phyloP scores from a whole-genome alignment of 208 protist species.

The Trypanosoma brucei region DNA sequence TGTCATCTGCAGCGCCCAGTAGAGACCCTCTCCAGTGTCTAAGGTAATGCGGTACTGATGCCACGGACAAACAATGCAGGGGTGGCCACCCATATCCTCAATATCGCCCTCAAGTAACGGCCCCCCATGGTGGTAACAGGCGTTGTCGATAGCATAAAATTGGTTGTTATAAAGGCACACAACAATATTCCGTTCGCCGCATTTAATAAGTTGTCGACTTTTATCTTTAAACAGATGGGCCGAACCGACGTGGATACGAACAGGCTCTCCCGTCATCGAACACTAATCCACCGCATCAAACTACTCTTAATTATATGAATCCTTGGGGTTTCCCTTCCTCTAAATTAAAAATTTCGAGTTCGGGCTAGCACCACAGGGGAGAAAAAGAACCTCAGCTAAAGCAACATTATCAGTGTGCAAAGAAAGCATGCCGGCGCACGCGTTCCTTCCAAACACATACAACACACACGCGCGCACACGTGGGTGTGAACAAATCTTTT shows the following conservation, averaged over 20 bases:
- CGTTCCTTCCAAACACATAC: too few relatives aligned
- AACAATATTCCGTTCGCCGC: constrained; percentile 74
- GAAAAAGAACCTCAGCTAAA: too few relatives aligned
- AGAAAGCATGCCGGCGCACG: too few relatives aligned
- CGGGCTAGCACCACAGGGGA: too few relatives aligned
- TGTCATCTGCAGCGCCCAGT: constrained; percentile 58
- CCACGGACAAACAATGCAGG: constrained; percentile 89
- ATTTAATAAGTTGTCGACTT: constrained; percentile 71
- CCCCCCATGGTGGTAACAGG: constrained; percentile 90
- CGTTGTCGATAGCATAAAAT: constrained; percentile 89
- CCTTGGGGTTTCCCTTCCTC: too few relatives aligned
- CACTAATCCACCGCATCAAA: not conserved
- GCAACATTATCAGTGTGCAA: too few relatives aligned
- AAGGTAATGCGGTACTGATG: constrained; percentile 88
- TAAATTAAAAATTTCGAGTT: too few relatives aligned
- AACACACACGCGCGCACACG: too few relatives aligned
- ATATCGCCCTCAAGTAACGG: constrained; percentile 86
- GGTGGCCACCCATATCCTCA: constrained; percentile 85
- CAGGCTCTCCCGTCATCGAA: constrained; percentile 1
- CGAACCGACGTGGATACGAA: constrained; percentile 18
- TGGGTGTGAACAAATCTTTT: too few relatives aligned
- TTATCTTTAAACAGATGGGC: constrained; percentile 27
- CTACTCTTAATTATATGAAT: not conserved
- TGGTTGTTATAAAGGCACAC: constrained; percentile 55
- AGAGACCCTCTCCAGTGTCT: constrained; percentile 85